Conservation (phyloP, 2,329 filamentous ascomycete species). For the Hymenoscyphus fructigenus region DNA sequence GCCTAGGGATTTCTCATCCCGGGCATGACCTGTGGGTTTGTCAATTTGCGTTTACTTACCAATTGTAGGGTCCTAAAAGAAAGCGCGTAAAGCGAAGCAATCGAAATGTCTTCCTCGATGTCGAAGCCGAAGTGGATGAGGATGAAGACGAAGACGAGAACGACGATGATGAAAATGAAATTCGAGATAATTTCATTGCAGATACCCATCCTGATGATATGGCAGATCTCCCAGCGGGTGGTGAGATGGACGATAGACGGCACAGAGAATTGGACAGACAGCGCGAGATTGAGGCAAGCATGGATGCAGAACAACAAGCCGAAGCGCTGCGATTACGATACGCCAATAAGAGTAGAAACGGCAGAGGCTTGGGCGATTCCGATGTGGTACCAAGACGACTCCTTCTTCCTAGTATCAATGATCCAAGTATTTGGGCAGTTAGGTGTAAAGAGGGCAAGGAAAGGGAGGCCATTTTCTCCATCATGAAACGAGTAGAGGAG, state of each 20-base stretch:
- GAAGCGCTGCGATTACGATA: constrained; percentile 85
- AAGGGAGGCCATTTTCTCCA: constrained; percentile 80
- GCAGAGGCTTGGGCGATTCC: constrained; percentile 64
- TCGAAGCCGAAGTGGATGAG: constrained; percentile 95
- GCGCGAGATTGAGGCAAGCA: constrained; percentile 80
- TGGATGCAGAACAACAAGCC: constrained; percentile 93
- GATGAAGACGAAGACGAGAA: constrained; percentile 86
- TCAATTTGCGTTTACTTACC: constrained; percentile 28
- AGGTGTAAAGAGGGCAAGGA: constrained; percentile 95
- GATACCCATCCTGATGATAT: constrained; percentile 90
- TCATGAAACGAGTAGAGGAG: constrained; percentile 88
- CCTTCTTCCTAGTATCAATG: constrained; percentile 87
- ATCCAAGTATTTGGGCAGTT: constrained; percentile 94
- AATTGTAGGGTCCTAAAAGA: constrained; percentile 62
- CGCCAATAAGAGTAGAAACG: constrained; percentile 73
- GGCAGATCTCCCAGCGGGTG: constrained; percentile 69
- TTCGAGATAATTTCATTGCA: constrained; percentile 76
- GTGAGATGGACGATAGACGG: constrained; percentile 83
- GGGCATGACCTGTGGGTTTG: neutral
- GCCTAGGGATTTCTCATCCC: neutral
- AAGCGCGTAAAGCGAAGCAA: constrained; percentile 71
- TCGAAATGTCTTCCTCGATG: constrained; percentile 89
- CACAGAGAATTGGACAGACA: constrained; percentile 93
- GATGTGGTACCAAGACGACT: constrained; percentile 81
- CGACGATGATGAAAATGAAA: constrained; percentile 84